Base-by-base conservation (phyloP, 306 rosid species). In the Inga laurina region DNA sequence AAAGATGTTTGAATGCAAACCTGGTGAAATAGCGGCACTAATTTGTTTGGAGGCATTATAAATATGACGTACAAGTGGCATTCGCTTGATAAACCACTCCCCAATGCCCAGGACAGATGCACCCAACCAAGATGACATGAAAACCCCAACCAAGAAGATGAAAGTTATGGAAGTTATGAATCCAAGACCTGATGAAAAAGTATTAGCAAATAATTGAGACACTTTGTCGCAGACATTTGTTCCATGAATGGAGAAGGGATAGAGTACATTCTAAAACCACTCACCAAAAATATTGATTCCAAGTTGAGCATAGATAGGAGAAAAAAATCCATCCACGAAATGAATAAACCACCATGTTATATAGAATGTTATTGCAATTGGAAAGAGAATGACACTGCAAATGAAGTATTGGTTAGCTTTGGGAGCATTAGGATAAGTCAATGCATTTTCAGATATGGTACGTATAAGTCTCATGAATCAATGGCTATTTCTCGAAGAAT, bases 281-380 rank as follows among this genome's bases (percentile, higher is more conserved):
- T 83, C 89, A 95, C 98, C 98, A 87, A 95, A 95, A 73, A 95
- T 95, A 86, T 95, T 45, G 49, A 95, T 92, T 83, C 98, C 98
- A 70, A 95, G 98, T 79, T 91, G 93, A 82, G 94, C 97, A 84
- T 83, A 95, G 88, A 95, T 95, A 37, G 98, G 98, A 74, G 98
- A 95, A 88, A 95, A 95, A 77, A 95, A 95, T 35, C 98, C 91
- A 84, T 95, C 98, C 81, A 95, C 98, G 24, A 95, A 93, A 91
- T 95, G 98, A 87, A 95, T 90, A 88, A 95, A 95, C 98, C 98
- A 95, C 98, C 98, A 95, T n/a, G 98, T 95, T 81, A 93, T 87
- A 79, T 95, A 95, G 93, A 95, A 95, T 79, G 98, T 95, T 82
- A 95, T 90, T 51, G 98, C 98, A 72, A 95, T 95, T 64, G 98